phyloP scores from a whole-genome alignment of 1,139 yeast genomes.

The Pichia inconspicua region DNA sequence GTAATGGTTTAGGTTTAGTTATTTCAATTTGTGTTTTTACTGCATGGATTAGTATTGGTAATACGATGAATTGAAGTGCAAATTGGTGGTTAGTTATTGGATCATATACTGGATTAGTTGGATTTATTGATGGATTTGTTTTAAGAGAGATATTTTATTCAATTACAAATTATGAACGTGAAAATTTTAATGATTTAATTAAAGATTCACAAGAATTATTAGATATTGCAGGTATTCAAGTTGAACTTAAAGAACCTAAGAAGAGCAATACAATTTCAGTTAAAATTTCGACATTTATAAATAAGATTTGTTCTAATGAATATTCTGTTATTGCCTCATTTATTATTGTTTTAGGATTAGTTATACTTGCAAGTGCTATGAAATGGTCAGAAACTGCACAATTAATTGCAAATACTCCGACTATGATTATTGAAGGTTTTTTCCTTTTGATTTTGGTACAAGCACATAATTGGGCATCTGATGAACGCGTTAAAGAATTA shows the following conservation, averaged over 20 bases:
- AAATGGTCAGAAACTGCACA: conserved; percentile 33
- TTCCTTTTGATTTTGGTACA: conserved; percentile 31
- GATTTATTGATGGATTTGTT: conserved; percentile 34
- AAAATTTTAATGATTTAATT: conserved; percentile 34
- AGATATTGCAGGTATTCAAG: conserved; percentile 46
- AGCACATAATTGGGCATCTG: conserved; percentile 27
- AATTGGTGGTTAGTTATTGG: conserved; percentile 38
- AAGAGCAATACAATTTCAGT: conserved; percentile 15
- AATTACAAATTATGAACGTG: conserved; percentile 26
- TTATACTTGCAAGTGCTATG: conserved; percentile 27
- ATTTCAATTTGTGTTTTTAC: conserved; percentile 29
- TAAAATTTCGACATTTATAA: conserved; percentile 21
- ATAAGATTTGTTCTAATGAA: conserved; percentile 17
- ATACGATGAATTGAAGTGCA: conserved; percentile 28
- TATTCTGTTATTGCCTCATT: conserved; percentile 27
- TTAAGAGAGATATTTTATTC: conserved; percentile 32
- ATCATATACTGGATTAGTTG: conserved; percentile 35
- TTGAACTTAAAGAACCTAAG: conserved; percentile 10
- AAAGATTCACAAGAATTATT: conserved; percentile 65
- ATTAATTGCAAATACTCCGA: conserved; percentile 32
- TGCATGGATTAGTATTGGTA: conserved; percentile 33
- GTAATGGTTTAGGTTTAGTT: conserved; percentile 33
- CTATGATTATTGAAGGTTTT: conserved; percentile 35
- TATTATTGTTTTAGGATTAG: conserved; percentile 24
- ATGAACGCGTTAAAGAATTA: conserved; percentile 10